Base-by-base conservation (phyloP, 495 filamentous ascomycete species). In the Aspergillus kassunensis region DNA sequence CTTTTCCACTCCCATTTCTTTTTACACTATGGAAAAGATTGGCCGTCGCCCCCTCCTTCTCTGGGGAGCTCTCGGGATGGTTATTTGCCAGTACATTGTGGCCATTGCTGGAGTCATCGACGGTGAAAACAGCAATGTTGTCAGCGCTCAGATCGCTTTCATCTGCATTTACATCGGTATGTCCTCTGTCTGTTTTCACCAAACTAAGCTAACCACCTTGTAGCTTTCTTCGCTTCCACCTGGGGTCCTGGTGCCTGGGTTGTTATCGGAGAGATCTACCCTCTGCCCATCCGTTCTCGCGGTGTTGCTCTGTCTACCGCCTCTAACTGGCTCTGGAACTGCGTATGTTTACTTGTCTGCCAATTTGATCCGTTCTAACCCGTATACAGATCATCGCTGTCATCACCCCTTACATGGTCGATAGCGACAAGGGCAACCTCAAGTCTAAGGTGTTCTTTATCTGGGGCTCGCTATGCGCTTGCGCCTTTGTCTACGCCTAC, bases 251-350 rank as follows among this genome's bases (percentile, higher is more conserved):
- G 72, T 44, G 87, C 84, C 34, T 91, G 89, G 89, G 85, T 93
- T 51, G 79, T 92, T 56, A 89, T 91, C 54, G 89, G 89, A 54
- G 89, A 93, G 73, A 87, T 91, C 73, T 93, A 83, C 81, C 88
- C 88, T 21, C 81, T 93, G 31, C 86, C 84, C 41, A 91, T 91
- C 70, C 86, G 89, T 58, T 85, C 88, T 16, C 84, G 85, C 43
- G 88, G 88, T 66, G 87, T 92, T 45, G 87, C 78, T 47, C 77
- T 93, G 41, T 88, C 87, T 19, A 91, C 89, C 41, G 83, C 88
- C 51, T 88, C 83, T 62, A 93, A 93, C 78, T 93, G 89, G 89
- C 81, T 91, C 57, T 91, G 86, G 86, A 90, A 92, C 75, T 76
- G 71, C 65, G 68, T 69, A 65, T 57, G 66, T 60, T 6, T 10